phyloP scores from a whole-genome alignment of 129 eudicot genomes.

The Oenanthe sinensis region DNA sequence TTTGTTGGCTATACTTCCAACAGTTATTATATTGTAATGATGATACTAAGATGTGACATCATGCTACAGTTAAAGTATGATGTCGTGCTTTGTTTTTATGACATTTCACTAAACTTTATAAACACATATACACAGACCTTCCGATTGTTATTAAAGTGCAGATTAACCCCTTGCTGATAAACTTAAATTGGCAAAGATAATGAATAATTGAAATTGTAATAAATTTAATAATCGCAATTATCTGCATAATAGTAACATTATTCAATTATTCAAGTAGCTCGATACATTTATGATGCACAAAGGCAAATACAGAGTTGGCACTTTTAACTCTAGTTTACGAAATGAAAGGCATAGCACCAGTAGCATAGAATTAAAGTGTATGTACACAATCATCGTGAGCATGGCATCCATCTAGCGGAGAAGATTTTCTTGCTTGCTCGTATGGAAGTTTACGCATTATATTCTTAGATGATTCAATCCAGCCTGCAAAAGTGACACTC shows the following conservation, averaged over 20 bases:
- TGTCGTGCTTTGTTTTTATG: too few relatives aligned
- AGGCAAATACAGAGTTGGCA: constrained; percentile 12
- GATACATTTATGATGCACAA: constrained; percentile 10
- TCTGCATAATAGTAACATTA: neutral
- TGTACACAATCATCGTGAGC: constrained; percentile 18
- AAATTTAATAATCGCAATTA: neutral
- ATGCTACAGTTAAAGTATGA: too few relatives aligned
- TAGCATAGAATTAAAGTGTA: constrained; percentile 18
- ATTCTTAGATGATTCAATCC: constrained; percentile 43
- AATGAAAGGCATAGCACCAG: constrained; percentile 7
- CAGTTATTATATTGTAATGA: too few relatives aligned
- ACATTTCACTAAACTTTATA: too few relatives aligned
- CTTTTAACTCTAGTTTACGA: constrained; percentile 13
- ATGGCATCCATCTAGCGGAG: constrained; percentile 1
- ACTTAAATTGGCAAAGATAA: neutral
- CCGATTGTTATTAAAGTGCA: too few relatives aligned
- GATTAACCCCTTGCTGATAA: too few relatives aligned
- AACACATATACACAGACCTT: too few relatives aligned
- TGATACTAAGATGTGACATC: too few relatives aligned
- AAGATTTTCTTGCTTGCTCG: constrained; percentile 17
- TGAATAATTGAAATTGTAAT: neutral
- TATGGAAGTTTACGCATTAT: constrained; percentile 14
- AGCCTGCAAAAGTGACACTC: constrained; percentile 26
- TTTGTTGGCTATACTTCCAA: too few relatives aligned
- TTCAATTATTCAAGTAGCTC: neutral